Conservation (phyloP, 2,329 filamentous ascomycete species). For the Botrytis paeoniae region DNA sequence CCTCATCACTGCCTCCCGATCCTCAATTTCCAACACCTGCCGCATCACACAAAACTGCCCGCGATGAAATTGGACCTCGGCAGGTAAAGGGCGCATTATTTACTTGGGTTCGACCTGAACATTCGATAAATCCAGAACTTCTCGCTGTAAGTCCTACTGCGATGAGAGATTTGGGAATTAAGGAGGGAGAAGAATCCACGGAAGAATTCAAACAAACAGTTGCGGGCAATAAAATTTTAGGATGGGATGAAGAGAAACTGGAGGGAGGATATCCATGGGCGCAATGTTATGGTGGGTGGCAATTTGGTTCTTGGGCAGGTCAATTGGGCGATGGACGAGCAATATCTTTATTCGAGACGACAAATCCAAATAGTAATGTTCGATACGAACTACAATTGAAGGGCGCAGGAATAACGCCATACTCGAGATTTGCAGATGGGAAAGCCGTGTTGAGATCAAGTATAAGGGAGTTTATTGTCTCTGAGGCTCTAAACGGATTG, state of each 20-base stretch:
- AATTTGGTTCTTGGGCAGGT: slow-evolving; percentile 86
- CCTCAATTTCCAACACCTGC: slow-evolving; percentile 74
- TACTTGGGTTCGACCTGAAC: slow-evolving; percentile 84
- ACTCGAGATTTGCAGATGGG: slow-evolving; percentile 93
- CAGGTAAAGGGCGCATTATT: slow-evolving; percentile 82
- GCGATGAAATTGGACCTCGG: slow-evolving; percentile 73
- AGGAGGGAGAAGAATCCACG: slow-evolving; percentile 62
- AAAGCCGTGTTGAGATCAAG: slow-evolving; percentile 90
- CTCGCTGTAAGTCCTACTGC: slow-evolving; percentile 77
- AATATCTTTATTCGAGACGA: slow-evolving; percentile 90
- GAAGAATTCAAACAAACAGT: slow-evolving; percentile 75
- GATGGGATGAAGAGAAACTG: slow-evolving; percentile 65
- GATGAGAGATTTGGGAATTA: slow-evolving; percentile 76
- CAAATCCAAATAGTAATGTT: slow-evolving; percentile 65
- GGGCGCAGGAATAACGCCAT: slow-evolving; percentile 88
- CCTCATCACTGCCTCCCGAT: slow-evolving; percentile 71
- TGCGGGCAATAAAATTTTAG: slow-evolving; percentile 78
- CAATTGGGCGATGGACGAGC: slow-evolving; percentile 93
- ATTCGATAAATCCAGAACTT: slow-evolving; percentile 69
- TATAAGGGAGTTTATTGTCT: slow-evolving; percentile 91
- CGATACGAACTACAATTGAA: slow-evolving; percentile 93
- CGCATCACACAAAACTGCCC: slow-evolving; percentile 75
- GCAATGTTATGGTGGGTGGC: slow-evolving; percentile 89
- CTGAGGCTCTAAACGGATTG: slow-evolving; percentile 82
- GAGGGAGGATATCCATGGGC: slow-evolving; percentile 91